Conservation (phyloP, 495 filamentous ascomycete species). For the Massariosphaeria phaeospora region DNA sequence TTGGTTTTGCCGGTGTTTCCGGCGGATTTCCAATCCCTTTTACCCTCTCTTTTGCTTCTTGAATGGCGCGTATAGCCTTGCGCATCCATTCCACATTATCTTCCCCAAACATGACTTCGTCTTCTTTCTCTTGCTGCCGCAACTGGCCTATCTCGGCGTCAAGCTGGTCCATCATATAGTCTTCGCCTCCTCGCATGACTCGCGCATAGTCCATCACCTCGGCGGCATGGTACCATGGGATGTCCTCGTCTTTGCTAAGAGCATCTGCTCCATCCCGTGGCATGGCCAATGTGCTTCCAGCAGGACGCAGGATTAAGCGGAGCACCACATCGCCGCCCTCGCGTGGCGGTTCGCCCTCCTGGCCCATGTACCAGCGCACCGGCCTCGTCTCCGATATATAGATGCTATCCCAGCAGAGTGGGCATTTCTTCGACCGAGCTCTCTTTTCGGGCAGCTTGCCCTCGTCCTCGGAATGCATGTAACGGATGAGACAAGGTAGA, state of each 20-base stretch:
- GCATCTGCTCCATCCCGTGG: constrained; percentile 77
- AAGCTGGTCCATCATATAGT: constrained; percentile 79
- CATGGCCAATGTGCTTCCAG: constrained; percentile 77
- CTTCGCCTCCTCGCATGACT: constrained; percentile 88
- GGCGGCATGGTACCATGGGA: constrained; percentile 91
- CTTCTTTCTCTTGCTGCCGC: constrained; percentile 70
- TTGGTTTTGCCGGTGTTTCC: constrained; percentile 48
- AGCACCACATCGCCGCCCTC: constrained; percentile 88
- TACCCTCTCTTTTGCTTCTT: constrained; percentile 65
- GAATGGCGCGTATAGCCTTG: constrained; percentile 69
- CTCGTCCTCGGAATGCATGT: constrained; percentile 83
- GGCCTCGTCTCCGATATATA: constrained; percentile 84
- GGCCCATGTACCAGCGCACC: constrained; percentile 85
- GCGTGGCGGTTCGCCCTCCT: constrained; percentile 70
- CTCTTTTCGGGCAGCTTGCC: constrained; percentile 61
- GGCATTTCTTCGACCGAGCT: constrained; percentile 88
- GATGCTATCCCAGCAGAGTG: constrained; percentile 88
- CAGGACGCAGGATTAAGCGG: constrained; percentile 70
- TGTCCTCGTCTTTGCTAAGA: constrained; percentile 60
- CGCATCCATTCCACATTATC: constrained; percentile 80
- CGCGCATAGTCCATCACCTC: constrained; percentile 92
- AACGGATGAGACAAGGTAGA: constrained; percentile 85
- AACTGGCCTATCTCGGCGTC: constrained; percentile 71
- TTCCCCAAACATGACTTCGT: constrained; percentile 89
- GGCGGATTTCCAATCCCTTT: constrained; percentile 69